Conservation (phyloP, 2,329 filamentous ascomycete species). For the Ceratocystis alfenasii region DNA sequence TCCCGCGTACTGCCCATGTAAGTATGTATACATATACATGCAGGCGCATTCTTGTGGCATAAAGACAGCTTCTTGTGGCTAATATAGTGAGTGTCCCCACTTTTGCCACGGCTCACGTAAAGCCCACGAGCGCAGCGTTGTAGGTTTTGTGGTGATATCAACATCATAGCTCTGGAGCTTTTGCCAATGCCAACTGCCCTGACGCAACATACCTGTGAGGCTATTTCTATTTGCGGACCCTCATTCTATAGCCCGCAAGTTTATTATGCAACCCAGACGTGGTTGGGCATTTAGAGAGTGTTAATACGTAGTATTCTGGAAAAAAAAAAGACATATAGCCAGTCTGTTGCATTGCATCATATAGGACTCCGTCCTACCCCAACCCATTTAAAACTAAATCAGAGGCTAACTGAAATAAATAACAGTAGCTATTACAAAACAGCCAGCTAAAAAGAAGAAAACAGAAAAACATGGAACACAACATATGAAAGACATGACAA, state of each 20-base stretch:
- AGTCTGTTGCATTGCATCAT: not conserved
- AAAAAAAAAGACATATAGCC: not conserved
- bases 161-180: slow-evolving; percentile 6
- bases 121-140: not conserved
- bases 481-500: not conserved
- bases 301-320: not conserved
- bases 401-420: no score
- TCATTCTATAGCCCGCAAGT: not conserved
- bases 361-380: no score
- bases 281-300: not conserved
- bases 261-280: not conserved
- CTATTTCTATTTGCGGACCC: not conserved
- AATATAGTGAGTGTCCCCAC: not conserved
- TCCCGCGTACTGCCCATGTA: not conserved
- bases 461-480: not conserved
- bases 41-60: not conserved
- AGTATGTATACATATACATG: not conserved
- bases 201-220: not conserved
- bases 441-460: not conserved
- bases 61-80: not conserved
- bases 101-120: not conserved
- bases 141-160: not conserved
- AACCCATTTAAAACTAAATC: no score
- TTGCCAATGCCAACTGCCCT: not conserved
- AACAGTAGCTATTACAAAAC: not conserved